Conservation (phyloP, 441 rosid genomes). For the Pelargonium citronellum region DNA sequence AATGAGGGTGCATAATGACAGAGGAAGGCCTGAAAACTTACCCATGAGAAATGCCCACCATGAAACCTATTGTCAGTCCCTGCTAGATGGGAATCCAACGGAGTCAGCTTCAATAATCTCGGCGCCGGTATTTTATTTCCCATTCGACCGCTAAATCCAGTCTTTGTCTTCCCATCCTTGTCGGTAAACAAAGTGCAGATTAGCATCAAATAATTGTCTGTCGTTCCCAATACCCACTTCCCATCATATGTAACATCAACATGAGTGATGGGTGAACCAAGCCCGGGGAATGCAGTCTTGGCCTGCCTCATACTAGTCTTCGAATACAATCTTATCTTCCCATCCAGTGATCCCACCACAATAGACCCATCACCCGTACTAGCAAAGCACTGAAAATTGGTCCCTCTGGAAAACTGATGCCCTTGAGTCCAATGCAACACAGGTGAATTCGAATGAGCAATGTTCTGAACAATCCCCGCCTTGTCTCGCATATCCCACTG, state of each 20-base stretch:
- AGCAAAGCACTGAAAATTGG: slow-evolving; percentile 71
- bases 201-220: slow-evolving; percentile 58
- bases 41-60: slow-evolving; percentile 73
- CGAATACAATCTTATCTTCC: slow-evolving; percentile 65
- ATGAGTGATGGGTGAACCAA: slow-evolving; percentile 64
- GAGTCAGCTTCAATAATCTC: slow-evolving; percentile 63
- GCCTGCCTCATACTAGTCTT: slow-evolving; percentile 65
- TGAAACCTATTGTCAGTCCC: slow-evolving; percentile 59
- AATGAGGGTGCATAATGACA: not conserved
- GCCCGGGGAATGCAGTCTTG: slow-evolving; percentile 70
- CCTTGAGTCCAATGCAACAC: slow-evolving; percentile 68
- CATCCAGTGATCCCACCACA: slow-evolving; percentile 62
- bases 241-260: slow-evolving; percentile 70
- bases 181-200: slow-evolving; percentile 64
- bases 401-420: slow-evolving; percentile 69
- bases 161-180: slow-evolving; percentile 63
- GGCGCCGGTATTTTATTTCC: slow-evolving; percentile 72
- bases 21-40: slow-evolving; percentile 26
- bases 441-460: slow-evolving; percentile 39
- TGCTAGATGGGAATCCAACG: slow-evolving; percentile 65
- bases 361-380: slow-evolving; percentile 68
- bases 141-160: slow-evolving; percentile 65
- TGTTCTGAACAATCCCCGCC: slow-evolving; percentile 55
- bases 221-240: slow-evolving; percentile 66
- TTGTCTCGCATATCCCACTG: slow-evolving; percentile 77